Base-by-base conservation (phyloP, 805 yeast species). In the Brettanomyces custersianus region DNA sequence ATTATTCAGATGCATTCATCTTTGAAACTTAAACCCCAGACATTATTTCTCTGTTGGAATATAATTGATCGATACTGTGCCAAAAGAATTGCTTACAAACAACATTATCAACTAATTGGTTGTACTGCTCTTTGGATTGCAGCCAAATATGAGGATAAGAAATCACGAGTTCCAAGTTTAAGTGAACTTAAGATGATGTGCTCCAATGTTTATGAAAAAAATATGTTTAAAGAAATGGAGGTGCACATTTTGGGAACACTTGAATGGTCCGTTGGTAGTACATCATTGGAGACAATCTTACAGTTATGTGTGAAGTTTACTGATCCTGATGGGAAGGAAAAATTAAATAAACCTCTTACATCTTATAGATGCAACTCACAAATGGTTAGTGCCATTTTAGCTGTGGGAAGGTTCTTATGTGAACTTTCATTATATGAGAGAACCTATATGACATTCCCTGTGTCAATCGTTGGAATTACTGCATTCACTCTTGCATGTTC, bases 61-160 rank as follows among this genome's bases (percentile, higher is more conserved):
- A 68, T 88, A 36, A 82, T 90, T 42, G 98, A 90, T 57, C 73
- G 96, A 42, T 90, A 90, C 62, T 83, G 95, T 54, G 81, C 95
- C 36, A 81, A 79, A 48, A 69, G 97, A 47, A 76, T 87, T 6
- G 92, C 88, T 1, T 70, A 82, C 43, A 74, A 79, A 45, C 88
- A 83, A 39, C 97, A 88, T 59, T 78, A 85, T 42, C 96, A 88
- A 58, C 68, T 90, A 36, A 90, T 90, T 9, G 86, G 94, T 22
- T 82, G 94, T 41, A 85, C 95, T 4, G 85, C 95, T 41, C 63
- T 90, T 24, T 90, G 97, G 96, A 71, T 90, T 22, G 85, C 95
- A 2, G 79, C 95, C 19, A 90, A 90, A 49, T 74, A 72, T 50
- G 80, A 74, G 49, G 80, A 74, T 47, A 74, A 74, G 48, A 74